Base-by-base conservation (phyloP, 805 yeast species). In the Komagataella ulmi region DNA sequence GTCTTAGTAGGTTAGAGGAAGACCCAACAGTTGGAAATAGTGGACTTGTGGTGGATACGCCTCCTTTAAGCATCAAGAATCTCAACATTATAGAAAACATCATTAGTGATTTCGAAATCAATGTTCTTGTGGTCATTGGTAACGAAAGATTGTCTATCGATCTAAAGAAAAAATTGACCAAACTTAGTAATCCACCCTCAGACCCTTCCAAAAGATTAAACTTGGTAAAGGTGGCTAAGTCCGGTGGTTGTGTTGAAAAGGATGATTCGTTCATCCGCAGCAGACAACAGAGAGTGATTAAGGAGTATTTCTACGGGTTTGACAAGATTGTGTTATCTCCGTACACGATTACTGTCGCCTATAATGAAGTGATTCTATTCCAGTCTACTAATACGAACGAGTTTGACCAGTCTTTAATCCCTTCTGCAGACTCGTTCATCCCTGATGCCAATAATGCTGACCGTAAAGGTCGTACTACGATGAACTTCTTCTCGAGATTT, bases 231-330 rank as follows among this genome's bases (percentile, higher is more conserved):
- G 70, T 90, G 3, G 79, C 85, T 17, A 78, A 77, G 55, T 77
- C 88, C 46, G 84, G 85, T 48, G 97, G 97, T 1, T 81, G 83
- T 36, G 85, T 85, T 7, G 87, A 85, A 30, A 73, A 77, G 24
- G 91, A 85, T 54, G 91, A 83, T 51, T 70, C 77, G 10, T 88
- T 72, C 61, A 70, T 74, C 44, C 74, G 98, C 60, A 78, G 82
- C 44, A 51, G 76, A 19, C 98, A 91, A 64, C 88, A 89, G 59
- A 74, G 79, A 46, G 71, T 83, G 4, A 88, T 91, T 51, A 80
- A 81, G 61, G 95, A 90, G 61, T 93, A 93, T 65, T 93, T 93
- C 60, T 88, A 93, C 61, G 99, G 99, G 2, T 76, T 77, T 5
- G 66, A 74, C 17, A 74, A 74, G 47, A 75, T 79, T 3, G 78